Percentiles rank a stretch among this genome's conserved stretches.
Conservation (phyloP, 805 yeast species). For the Spathaspora gorwiae region DNA sequence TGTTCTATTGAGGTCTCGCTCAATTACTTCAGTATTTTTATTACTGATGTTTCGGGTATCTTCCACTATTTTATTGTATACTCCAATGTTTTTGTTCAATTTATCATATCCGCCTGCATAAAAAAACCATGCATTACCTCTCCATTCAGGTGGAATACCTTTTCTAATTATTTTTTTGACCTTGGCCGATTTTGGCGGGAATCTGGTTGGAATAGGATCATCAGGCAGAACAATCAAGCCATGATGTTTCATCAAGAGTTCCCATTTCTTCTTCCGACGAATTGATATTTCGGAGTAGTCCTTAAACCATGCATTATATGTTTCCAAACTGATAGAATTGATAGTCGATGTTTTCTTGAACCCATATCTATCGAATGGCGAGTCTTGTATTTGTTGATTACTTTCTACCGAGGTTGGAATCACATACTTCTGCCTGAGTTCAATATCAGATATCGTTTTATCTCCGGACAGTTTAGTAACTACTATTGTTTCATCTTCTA, state of each 20-base stretch:
- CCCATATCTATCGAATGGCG: conserved; percentile 71
- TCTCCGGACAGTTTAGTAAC: neutral
- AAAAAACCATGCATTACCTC: conserved; percentile 96
- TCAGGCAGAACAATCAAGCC: conserved; percentile 44
- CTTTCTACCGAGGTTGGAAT: conserved; percentile 1
- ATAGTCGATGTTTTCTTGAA: conserved; percentile 64
- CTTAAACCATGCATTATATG: conserved; percentile 73
- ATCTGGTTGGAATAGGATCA: conserved; percentile 47
- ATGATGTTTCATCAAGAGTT: conserved; percentile 53
- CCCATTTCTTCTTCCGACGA: conserved; percentile 78
- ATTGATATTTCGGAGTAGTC: conserved; percentile 59
- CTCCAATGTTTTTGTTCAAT: conserved; percentile 63
- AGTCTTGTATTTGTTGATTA: conserved; percentile 10
- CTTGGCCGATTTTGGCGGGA: conserved; percentile 76
- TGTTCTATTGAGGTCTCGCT: conserved; percentile 87
- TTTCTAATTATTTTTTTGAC: conserved; percentile 77
- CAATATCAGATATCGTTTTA: neutral
- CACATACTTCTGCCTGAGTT: conserved; percentile 2
- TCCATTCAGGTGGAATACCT: conserved; percentile 96
- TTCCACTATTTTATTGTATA: conserved; percentile 64
- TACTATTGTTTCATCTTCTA: neutral
- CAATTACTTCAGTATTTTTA: conserved; percentile 87
- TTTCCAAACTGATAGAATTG: conserved; percentile 40
- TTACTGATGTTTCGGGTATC: conserved; percentile 53
- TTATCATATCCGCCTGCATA: conserved; percentile 82